These are phyloP conservation scores for Nigrograna mackinnonii DNA, from an alignment of 2,329 filamentous ascomycete species.

Conservation along the genomic window DNA sequence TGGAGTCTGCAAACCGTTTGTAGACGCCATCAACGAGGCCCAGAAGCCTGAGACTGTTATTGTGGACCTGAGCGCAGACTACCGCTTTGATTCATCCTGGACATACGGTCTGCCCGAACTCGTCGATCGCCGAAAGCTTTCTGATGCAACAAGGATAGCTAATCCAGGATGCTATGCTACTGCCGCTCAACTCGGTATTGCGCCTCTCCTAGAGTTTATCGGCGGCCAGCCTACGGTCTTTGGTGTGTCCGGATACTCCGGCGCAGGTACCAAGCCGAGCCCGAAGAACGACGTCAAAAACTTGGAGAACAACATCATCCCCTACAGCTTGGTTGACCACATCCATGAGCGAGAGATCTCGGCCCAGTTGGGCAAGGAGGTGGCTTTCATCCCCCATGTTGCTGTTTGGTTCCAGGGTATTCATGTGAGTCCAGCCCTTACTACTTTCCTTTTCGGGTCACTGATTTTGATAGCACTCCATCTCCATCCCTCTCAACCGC, in stretches of 20 bases:
- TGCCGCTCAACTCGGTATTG: constrained; percentile 85
- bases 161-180: constrained; percentile 98
- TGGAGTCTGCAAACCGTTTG: constrained; percentile 89
- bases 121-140: constrained; percentile 74
- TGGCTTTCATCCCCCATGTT: constrained; percentile 91
- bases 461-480: constrained; percentile 68
- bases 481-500: constrained; percentile 84
- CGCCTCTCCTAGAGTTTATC: constrained; percentile 78
- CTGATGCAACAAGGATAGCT: constrained; percentile 77
- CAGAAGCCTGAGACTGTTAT: constrained; percentile 72
- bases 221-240: constrained; percentile 82
- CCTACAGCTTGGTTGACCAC: constrained; percentile 90
- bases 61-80: constrained; percentile 94
- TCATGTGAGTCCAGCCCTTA: constrained; percentile 53
- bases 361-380: constrained; percentile 70
- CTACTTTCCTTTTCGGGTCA: not conserved
- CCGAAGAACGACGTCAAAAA: constrained; percentile 89
- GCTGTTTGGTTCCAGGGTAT: constrained; percentile 98
- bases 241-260: constrained; percentile 91
- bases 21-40: constrained; percentile 80
- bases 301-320: constrained; percentile 84
- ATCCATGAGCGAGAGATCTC: constrained; percentile 94
- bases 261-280: constrained; percentile 90
- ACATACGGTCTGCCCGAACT: constrained; percentile 91
- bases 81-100: constrained; percentile 85